Evolutionary conservation across 2,329 filamentous ascomycete species (phyloP).

Genomic region (Sclerotinia spermophila): DNA sequence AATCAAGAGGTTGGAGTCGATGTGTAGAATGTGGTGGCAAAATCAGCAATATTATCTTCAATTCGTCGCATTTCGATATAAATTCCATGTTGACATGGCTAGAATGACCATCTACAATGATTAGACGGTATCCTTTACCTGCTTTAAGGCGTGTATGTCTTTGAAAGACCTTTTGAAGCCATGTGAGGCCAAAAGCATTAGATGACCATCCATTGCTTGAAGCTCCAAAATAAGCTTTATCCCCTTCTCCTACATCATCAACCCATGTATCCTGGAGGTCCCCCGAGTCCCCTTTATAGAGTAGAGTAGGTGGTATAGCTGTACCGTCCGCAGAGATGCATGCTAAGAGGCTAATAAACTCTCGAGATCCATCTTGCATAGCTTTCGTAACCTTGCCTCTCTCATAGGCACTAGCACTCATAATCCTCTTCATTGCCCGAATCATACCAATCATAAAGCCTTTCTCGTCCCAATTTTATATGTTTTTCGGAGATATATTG

Average conservation of each 20-base stretch:
- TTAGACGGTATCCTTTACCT: background rate
- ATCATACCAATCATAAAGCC: background rate
- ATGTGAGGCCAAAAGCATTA: background rate
- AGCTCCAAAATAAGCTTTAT: background rate
- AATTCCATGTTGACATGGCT: constrained; percentile 12
- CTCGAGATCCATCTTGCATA: background rate
- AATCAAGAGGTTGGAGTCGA: background rate
- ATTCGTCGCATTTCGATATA: background rate
- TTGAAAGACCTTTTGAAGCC: background rate
- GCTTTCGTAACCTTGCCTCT: background rate
- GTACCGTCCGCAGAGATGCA: background rate
- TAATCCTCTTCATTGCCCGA: background rate
- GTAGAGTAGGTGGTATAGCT: background rate
- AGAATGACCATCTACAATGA: background rate
- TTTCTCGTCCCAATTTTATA: background rate
- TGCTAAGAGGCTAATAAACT: background rate
- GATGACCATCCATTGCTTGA: background rate
- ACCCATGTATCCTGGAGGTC: background rate
- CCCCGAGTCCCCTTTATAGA: background rate
- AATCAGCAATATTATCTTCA: background rate
- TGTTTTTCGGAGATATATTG: background rate
- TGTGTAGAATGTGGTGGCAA: background rate
- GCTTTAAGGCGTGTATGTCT: background rate
- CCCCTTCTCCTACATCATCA: background rate
- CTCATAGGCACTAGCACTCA: background rate